These are phyloP conservation scores for Boletus eberwhitei DNA, from an alignment of 768 basidiomycete species.

Conservation along the genomic window DNA sequence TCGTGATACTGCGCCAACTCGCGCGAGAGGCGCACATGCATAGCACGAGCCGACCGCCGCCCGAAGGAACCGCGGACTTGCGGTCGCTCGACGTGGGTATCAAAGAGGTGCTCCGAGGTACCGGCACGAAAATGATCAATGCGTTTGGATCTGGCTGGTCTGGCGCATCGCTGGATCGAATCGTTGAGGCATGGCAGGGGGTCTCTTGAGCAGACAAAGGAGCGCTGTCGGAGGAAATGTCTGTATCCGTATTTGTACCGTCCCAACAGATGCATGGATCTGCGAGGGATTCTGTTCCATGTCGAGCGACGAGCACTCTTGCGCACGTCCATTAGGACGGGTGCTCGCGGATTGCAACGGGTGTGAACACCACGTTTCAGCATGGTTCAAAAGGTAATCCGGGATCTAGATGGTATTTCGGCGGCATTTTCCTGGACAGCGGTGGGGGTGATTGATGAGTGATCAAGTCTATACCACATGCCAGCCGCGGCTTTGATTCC, in stretches of 20 bases:
- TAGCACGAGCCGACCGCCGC: constrained; percentile 46
- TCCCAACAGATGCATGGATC: neutral
- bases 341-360: neutral
- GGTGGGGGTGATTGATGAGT: too few species aligned
- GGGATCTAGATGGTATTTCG: too few species aligned
- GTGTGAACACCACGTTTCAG: neutral
- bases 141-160: constrained; percentile 71
- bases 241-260: neutral
- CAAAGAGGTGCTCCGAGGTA: constrained; percentile 80
- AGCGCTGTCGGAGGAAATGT: neutral
- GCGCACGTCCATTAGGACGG: neutral
- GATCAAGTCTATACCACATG: too few species aligned
- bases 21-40: constrained; percentile 61
- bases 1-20: constrained; percentile 57
- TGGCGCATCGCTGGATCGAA: constrained; percentile 62
- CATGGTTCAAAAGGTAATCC: too few species aligned
- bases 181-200: constrained; percentile 54
- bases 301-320: neutral
- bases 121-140: constrained; percentile 78
- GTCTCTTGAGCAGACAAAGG: constrained; percentile 3
- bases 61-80: constrained; percentile 47
- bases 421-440: too few species aligned
- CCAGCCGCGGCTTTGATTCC: too few species aligned
- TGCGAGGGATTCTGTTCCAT: neutral
- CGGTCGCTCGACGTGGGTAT: constrained; percentile 54